Percentiles rank a stretch among this genome's conserved stretches.
Conservation (phyloP, 345 rosid species). For the Lepidium didymum region DNA sequence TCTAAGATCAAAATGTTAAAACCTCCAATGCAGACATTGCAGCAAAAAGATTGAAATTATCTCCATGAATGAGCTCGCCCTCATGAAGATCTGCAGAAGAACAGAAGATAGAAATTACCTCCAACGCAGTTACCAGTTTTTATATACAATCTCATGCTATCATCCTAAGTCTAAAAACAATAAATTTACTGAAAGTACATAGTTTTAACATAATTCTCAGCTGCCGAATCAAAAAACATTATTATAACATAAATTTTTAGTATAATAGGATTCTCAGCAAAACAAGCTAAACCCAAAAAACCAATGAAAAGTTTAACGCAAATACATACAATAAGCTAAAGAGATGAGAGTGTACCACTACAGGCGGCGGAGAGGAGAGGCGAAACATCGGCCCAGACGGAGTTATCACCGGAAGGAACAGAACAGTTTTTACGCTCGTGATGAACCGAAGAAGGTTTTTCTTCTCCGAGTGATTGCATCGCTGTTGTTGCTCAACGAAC, state of each 20-base stretch:
- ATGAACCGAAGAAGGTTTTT: constrained; percentile 23
- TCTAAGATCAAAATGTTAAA: neutral
- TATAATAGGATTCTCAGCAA: neutral
- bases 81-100: constrained; percentile 47
- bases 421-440: constrained; percentile 28
- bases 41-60: constrained; percentile 91
- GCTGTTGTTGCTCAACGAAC: neutral
- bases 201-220: neutral
- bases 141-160: neutral
- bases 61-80: constrained; percentile 83
- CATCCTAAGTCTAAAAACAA: neutral
- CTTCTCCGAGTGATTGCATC: constrained; percentile 17
- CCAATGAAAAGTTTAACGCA: neutral
- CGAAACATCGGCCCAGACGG: constrained; percentile 78
- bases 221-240: neutral
- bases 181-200: neutral
- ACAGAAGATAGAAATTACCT: neutral
- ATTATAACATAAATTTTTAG: neutral
- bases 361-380: constrained; percentile 67
- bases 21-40: constrained; percentile 99
- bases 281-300: neutral
- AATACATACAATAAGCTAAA: neutral
- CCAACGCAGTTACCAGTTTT: neutral
- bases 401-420: constrained; percentile 53
- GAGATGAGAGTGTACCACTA: constrained; percentile 33